Evolutionary conservation across 495 filamentous ascomycete species (phyloP), one percentile per base, ranked within the genome.

Genomic region (Thermochaetoides thermophila): DNA sequence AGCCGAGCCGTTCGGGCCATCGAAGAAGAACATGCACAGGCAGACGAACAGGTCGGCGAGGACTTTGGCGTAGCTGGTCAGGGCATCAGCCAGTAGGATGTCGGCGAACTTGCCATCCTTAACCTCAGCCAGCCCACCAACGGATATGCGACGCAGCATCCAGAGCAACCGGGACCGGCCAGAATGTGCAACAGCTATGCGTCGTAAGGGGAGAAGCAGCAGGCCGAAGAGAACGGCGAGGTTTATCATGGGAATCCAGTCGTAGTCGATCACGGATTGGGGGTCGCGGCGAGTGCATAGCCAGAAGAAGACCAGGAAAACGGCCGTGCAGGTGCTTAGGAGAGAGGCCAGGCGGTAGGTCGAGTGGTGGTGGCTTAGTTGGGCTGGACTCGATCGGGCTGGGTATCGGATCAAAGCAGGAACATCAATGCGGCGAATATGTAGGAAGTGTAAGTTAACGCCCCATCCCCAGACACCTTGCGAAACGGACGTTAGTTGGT

Each of bases 391-490:
- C 26, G 69, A 49, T 24, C 79, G 77, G 16, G 66, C 50, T 14
- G 82, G 82, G 52, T 92, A 92, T 46, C 76, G 73, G 29, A 92
- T 78, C 16, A 92, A 64, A 17, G 74, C 57, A 15, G 80, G 78
- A 31, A 87, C 78, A 50, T 92, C 81, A 59, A 94, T 86, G 48
- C 75, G 74, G 40, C 70, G 56, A 34, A 73, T 54, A 44, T 71
- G 62, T 23, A 94, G 69, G 55, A 78, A 85, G 32, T 93, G 82
- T 14, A 93, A 69, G 59, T 89, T 92, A 36, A 77, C 44, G 32
- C 74, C 84, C 84, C 84, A 94, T 44, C 78, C 83, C 85, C 85
- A 93, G 44, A 91, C 73, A 40, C 81, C 83, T n/a, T 89, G 34
- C 18, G 12, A 53, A 29, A 44, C n/a, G n/a, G n/a, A 40, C 31